Percentiles rank a stretch among this genome's conserved stretches.
Conservation (phyloP, 2,329 filamentous ascomycete genomes). For the Macroventuria anomochaeta region DNA sequence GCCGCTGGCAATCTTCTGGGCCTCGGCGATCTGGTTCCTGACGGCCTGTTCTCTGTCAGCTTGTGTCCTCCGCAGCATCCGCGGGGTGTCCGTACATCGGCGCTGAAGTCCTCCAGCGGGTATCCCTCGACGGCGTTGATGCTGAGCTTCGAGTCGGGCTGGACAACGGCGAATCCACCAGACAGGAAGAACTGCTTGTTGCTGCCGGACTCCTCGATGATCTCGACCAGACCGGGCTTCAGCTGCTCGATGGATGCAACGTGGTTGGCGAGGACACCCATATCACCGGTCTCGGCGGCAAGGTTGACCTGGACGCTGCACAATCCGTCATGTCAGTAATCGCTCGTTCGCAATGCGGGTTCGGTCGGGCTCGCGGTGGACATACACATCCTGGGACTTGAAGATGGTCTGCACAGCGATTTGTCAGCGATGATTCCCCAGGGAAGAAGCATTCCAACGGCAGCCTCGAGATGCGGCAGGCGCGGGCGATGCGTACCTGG, state of each 20-base stretch:
- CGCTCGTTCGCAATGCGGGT: conserved; percentile 26
- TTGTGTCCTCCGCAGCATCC: conserved; percentile 11
- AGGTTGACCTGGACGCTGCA: conserved; percentile 96
- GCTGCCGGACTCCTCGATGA: conserved; percentile 88
- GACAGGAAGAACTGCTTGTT: conserved; percentile 99
- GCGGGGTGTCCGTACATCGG: conserved; percentile 62
- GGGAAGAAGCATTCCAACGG: not conserved
- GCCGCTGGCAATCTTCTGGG: conserved; percentile 91
- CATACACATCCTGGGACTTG: conserved; percentile 74
- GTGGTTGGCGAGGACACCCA: conserved; percentile 99
- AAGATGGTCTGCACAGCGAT: conserved; percentile 64
- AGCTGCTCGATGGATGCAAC: conserved; percentile 98
- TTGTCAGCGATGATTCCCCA: conserved; percentile 32
- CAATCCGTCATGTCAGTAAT: conserved; percentile 38
- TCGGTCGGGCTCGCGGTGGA: conserved; percentile 45
- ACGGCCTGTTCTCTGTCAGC: conserved; percentile 64
- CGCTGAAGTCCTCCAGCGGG: conserved; percentile 93
- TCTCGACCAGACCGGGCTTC: conserved; percentile 93
- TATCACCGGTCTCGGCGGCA: conserved; percentile 95
- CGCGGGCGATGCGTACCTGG: conserved; percentile 73
- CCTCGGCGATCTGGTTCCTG: conserved; percentile 87
- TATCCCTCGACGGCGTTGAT: conserved; percentile 98
- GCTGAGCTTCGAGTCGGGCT: conserved; percentile 92
- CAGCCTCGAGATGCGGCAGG: conserved; percentile 10
- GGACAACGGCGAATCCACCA: conserved; percentile 94